Percentiles rank a stretch among this genome's conserved stretches.
phyloP scores from a whole-genome alignment of 176 grass and related monocot genomes.

The Carex parvula region DNA sequence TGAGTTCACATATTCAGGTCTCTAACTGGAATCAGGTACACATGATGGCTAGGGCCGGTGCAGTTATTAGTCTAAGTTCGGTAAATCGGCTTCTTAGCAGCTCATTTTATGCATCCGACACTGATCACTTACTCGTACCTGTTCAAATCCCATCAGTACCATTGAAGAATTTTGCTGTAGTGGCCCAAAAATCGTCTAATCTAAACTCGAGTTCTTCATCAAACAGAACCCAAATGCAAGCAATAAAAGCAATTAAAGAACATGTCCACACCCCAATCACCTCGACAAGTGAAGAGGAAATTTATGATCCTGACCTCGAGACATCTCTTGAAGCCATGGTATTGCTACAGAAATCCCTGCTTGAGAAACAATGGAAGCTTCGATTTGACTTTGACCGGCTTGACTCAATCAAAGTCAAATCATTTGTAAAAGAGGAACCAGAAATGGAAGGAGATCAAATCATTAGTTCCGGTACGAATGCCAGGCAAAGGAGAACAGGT shows the following conservation, averaged over 20 bases:
- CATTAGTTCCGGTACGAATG: slow-evolving; percentile 53
- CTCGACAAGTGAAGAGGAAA: not conserved
- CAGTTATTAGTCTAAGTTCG: slow-evolving; percentile 78
- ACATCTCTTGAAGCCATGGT: slow-evolving; percentile 66
- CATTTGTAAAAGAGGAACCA: slow-evolving; percentile 9
- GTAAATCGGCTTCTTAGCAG: slow-evolving; percentile 69
- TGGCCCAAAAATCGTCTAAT: slow-evolving; percentile 43
- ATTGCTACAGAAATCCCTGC: slow-evolving; percentile 78
- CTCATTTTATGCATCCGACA: slow-evolving; percentile 52
- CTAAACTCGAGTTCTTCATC: slow-evolving; percentile 29
- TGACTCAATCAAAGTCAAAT: slow-evolving; percentile 9
- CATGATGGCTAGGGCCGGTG: slow-evolving; percentile 58
- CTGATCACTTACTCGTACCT: slow-evolving; percentile 28
- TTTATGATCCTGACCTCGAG: slow-evolving; percentile 34
- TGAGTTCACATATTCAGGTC: not conserved
- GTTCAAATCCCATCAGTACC: slow-evolving; percentile 47
- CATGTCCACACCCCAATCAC: slow-evolving; percentile 35
- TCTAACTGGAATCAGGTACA: not conserved
- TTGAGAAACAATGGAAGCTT: slow-evolving; percentile 97
- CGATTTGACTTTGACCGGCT: slow-evolving; percentile 58
- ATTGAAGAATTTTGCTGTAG: slow-evolving; percentile 22
- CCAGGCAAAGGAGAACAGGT: slow-evolving; percentile 65
- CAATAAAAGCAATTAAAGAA: slow-evolving; percentile 69
- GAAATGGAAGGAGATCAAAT: slow-evolving; percentile 26
- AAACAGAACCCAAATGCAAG: slow-evolving; percentile 42